Base-by-base conservation (phyloP, 768 basidiomycete species). In the Lactarius deliciosus region DNA sequence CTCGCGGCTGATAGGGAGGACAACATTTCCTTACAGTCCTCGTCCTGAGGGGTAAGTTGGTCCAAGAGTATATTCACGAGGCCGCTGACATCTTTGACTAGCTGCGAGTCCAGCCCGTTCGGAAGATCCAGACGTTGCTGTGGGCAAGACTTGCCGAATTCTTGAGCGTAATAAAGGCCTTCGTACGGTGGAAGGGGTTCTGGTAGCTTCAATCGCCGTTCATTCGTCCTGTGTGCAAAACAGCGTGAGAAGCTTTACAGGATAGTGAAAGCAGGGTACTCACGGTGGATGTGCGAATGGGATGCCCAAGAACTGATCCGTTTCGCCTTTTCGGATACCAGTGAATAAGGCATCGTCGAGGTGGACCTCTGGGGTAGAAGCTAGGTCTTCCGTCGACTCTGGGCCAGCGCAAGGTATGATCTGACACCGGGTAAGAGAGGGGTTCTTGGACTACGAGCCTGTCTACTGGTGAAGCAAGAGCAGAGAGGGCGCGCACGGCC, bases 251-350 rank as follows among this genome's bases (percentile, higher is more conserved):
- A 28, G 25, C 1, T 16, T 18, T 16, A 36, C 2, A n/a, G 8
- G n/a, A 20, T 2, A 1, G 30, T 8, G 18, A 16, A 56, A 66
- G 43, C 5, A 38, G 34, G 34, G 45, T 58, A 58, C 77, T 30
- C 70, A 82, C 79, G 77, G 79, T 43, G 79, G 75, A 32, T 74
- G 64, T 15, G 80, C 78, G 47, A 77, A 82, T 0, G 78, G 81
- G 20, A 82, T 79, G 7, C 81, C 81, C 0, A 81, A 69, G 64
- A 78, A 82, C 15, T 72, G 60, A 7, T 72, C 69, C 0, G 77
- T 71, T 22, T 55, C 60, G 7, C 74, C 77, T 2, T 68, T 68
- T 15, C 66, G 41, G 1, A 64, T 1, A 2, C 79, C 79, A 34
- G 70, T 70, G 60, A 79, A 75, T 6, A 72, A 68, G 0, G 73